Evolutionary conservation across 768 basidiomycete species (phyloP), one percentile per base, ranked within the genome.

Genomic region (Pisolithus tinctorius): DNA sequence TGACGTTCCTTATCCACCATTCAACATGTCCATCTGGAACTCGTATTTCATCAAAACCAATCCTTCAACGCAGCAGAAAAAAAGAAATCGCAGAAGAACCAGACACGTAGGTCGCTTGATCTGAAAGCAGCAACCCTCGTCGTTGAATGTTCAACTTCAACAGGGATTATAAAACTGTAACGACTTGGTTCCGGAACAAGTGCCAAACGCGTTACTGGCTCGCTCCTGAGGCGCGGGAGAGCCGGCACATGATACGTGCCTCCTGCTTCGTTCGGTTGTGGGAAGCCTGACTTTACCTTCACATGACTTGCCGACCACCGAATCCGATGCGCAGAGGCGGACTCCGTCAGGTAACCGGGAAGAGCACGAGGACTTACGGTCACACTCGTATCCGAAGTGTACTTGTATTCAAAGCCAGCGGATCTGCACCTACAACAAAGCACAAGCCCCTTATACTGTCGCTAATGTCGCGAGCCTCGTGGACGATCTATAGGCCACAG

Each of bases 121-220:
- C 11, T 31, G 30, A 31, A 31, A 3, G 30, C 11, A 31, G 30
- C 11, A 31, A 31, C 17, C n/a, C 23, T 14, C 10, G 16, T 17
- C 16, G 11, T 13, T 20, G 43, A 20, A 17, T 23, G 46, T 16
- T 17, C 20, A 20, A 11, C 17, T 38, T 10, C 14, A n/a, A 45
- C 27, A 83, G 82, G 82, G 82, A 83, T 61, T 72, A 76, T 27
- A 83, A 81, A 57, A 82, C 82, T 1, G 81, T 83, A 48, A 84
- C 84, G 10, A 83, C 86, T 45, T 89, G 86, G 87, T 88, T 88
- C 63, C 86, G 88, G 65, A 88, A 89, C 67, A 86, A 78, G 67
- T 82, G 86, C n/a, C 84, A 88, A 58, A 83, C 63, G 16, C 25
- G 9, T 47, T 27, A 41, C 17, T 13, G 9, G 34, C 13, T 34